Evolutionary conservation across 805 yeast genomes (phyloP), one percentile per base, ranked within the genome.

Genomic region (Saccharomyces kudriavzevii): DNA sequence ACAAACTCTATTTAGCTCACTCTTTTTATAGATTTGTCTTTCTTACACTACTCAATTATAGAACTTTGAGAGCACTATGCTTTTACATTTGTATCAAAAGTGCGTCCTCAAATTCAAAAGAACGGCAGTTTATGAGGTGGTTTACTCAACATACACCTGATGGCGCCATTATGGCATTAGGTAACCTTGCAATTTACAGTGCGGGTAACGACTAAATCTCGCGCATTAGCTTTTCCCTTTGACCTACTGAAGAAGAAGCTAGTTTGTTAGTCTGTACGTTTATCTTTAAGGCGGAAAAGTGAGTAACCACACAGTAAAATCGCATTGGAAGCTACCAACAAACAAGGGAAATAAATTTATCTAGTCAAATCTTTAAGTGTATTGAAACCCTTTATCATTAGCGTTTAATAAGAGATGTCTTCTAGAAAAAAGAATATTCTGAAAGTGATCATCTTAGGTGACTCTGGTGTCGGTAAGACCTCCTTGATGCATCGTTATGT

Each of bases 401-500:
- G 47, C n/a, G 25, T n/a, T 24, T 2, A 52, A 35, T 28, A 28
- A 43, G 24, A 22, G 25, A 67, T 67, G 71, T 66, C 71, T 9
- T 57, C 68, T 20, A 80, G 88, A 73, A 85, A 85, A 77, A 87
- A 87, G 69, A 85, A 89, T 30, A 76, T 87, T 58, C 74, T 87
- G 57, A 87, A 88, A 68, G 96, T 92, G 56, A 92, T 92, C 69
- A 90, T 92, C 52, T 77, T 92, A 52, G 99, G 99, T 45, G 98
- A 94, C 70, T 87, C 96, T 1, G 98, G 98, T 52, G 98, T 94
- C 48, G 99, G 99, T 27, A 92, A 92, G 75, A 92, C 98, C 28
- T 89, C 97, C 3, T 75, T 92, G 60, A 91, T 92, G 96, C 98
- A 92, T 71, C 96, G 92, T 70, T 92, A 89, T 72, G 97, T 94